A percentile compares a stretch with the other conserved stretches of the same genome.
These are phyloP conservation scores for Komagataella ulmi DNA, from an alignment of 805 yeast genomes.

Conservation along the genomic window DNA sequence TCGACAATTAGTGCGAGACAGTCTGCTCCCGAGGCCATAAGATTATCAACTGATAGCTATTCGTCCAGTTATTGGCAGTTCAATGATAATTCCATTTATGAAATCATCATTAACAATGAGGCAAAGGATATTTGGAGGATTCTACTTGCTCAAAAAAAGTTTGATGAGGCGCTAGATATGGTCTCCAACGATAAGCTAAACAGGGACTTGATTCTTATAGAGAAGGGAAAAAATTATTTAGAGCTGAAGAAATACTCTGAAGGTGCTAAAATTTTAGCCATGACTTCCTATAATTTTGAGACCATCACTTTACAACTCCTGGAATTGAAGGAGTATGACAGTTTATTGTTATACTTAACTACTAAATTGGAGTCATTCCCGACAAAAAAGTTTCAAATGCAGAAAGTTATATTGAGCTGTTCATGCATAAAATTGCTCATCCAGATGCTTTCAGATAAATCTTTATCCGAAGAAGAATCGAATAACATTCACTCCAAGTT, in stretches of 20 bases:
- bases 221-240: conserved; percentile 40
- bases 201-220: conserved; percentile 34
- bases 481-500: conserved; percentile 9
- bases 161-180: conserved; percentile 49
- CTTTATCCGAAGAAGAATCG: not conserved
- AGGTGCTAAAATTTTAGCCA: conserved; percentile 50
- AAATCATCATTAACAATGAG: conserved; percentile 59
- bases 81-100: conserved; percentile 48
- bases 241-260: conserved; percentile 12
- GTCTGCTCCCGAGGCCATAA: conserved; percentile 22
- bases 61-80: conserved; percentile 66
- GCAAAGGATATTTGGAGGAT: conserved; percentile 63
- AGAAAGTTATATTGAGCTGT: conserved; percentile 38
- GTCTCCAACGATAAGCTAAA: conserved; percentile 19
- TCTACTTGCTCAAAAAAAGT: conserved; percentile 35
- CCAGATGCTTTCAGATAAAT: conserved; percentile 24
- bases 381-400: conserved; percentile 21
- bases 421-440: conserved; percentile 55
- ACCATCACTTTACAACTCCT: conserved; percentile 46
- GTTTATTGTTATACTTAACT: conserved; percentile 32
- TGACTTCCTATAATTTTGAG: conserved; percentile 56
- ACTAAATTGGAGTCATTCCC: conserved; percentile 22
- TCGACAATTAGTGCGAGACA: conserved; percentile 30
- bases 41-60: conserved; percentile 34
- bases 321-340: conserved; percentile 24